Base-by-base conservation (phyloP, 345 rosid genomes). In the Camelina hispida region DNA sequence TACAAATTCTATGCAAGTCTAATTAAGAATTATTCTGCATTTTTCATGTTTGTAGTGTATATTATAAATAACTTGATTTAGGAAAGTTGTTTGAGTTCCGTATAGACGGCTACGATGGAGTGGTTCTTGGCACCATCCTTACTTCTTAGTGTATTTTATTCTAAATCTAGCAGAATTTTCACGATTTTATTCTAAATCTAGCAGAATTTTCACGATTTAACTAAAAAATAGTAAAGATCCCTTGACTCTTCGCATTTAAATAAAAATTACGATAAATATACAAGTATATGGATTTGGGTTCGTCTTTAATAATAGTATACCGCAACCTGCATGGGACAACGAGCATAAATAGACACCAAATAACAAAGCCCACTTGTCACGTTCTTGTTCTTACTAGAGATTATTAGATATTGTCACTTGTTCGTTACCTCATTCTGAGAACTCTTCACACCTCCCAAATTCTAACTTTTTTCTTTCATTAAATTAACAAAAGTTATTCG, bases 371-470 rank as follows among this genome's bases (percentile, higher is more conserved):
- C 59, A 76, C 65, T 76, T 69, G 75, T 53, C 80, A 76, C 65
- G 75, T 62, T 76, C 65, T 62, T 46, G 58, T 69, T 53, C 79
- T 61, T n/a, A 54, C 48, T 54, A 52, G 54, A 62, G 42, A 51
- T 40, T 37, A 66, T 62, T 52, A 43, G 63, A 76, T 76, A 56
- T 69, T 52, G 51, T 53, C 50, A 61, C 42, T 76, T 76, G 65
- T 62, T 62, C 50, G 47, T 20, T 62, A 34, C 51, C 58, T 34
- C 22, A 20, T 68, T 51, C 35, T n/a, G 47, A 59, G 38, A 67
- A 60, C 73, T 60, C 74, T 75, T 68, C 79, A 32, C 30, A 68
- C 54, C 74, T 32, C 63, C 56, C 62, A 75, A 68, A 75, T 75
- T 32, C 63, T 63, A 75, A 60, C 69, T 50, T 59, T 70, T 70